Evolutionary conservation across 768 basidiomycete genomes (phyloP).

Genomic region (Nidularia pulvinata): DNA sequence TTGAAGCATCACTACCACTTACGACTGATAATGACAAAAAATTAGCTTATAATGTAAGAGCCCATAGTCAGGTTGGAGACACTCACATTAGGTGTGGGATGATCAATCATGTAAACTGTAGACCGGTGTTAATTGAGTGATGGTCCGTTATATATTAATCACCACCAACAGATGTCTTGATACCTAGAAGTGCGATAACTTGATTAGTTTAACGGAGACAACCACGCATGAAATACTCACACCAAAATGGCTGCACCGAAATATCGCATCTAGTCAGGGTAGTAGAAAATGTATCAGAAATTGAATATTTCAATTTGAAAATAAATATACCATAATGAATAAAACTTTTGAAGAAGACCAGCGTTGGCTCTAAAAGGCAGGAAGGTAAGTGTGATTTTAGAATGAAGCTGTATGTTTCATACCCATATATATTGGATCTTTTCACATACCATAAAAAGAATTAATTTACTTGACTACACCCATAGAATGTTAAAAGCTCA

Average conservation of each 20-base stretch:
- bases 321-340: conserved; percentile 12
- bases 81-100: no score
- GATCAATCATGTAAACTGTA: no score
- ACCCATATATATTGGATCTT: conserved; percentile 21
- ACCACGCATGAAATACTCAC: conserved; percentile 5
- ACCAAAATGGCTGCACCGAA: conserved; percentile 13
- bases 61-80: no score
- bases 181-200: no score
- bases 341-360: conserved; percentile 19
- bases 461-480: background rate
- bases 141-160: no score
- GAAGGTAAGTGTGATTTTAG: background rate
- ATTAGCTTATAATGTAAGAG: no score
- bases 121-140: no score
- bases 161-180: no score
- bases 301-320: no score
- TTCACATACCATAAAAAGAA: background rate
- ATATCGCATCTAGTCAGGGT: conserved; percentile 13
- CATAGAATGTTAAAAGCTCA: background rate
- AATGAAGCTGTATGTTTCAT: background rate
- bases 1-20: no score
- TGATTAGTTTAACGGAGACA: no score
- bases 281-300: background rate
- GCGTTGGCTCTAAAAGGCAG: conserved; percentile 7
- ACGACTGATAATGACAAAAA: no score